Conservation (phyloP, 257 asterid genomes). For the Agastache rugosa region DNA sequence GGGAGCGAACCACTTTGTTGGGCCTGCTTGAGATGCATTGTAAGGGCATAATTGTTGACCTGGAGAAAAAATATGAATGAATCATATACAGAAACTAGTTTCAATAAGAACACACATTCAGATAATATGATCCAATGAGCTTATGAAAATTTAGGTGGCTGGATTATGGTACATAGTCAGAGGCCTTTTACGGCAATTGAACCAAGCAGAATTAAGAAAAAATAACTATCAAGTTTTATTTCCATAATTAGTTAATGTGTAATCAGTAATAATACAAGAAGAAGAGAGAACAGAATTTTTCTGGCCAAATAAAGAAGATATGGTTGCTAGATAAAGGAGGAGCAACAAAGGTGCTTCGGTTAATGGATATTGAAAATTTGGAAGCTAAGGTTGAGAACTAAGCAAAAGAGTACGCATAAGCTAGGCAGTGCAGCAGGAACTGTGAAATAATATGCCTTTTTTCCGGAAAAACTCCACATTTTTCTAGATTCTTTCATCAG, state of each 20-base stretch:
- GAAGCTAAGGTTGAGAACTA: not conserved
- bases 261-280: not conserved
- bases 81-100: not conserved
- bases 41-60: constrained; percentile 60
- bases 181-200: not conserved
- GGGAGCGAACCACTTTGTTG: constrained; percentile 75
- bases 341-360: not conserved
- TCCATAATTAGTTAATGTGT: not conserved
- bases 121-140: constrained; percentile 12
- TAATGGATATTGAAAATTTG: not conserved
- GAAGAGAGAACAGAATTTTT: not conserved
- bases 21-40: constrained; percentile 93
- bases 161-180: not conserved
- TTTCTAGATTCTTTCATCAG: not conserved
- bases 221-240: not conserved
- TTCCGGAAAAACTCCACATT: not conserved
- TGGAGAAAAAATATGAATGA: constrained; percentile 21
- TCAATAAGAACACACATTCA: not conserved
- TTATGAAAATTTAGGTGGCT: not conserved
- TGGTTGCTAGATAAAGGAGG: not conserved
- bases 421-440: not conserved
- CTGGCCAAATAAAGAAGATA: not conserved
- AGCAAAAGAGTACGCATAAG: not conserved
- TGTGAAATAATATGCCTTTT: not conserved
- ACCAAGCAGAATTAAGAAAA: not conserved